These are phyloP conservation scores for Fusarium sp. DNA, from an alignment of 2,329 filamentous ascomycete species.

Conservation along the genomic window DNA sequence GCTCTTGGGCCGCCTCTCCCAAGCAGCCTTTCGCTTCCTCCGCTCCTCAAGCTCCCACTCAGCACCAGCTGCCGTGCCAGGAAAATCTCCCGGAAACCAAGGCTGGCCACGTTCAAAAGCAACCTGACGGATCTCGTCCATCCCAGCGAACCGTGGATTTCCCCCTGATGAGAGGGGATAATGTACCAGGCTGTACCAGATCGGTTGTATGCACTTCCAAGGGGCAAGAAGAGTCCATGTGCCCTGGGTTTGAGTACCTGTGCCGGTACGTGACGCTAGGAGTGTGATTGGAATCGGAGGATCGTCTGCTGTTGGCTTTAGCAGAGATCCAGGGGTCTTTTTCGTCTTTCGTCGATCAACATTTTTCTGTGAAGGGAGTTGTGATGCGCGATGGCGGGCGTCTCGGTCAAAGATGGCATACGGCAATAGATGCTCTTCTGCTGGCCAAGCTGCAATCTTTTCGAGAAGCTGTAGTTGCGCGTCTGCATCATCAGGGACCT, in stretches of 20 bases:
- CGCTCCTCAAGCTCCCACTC: slow-evolving; percentile 75
- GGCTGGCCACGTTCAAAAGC: slow-evolving; percentile 78
- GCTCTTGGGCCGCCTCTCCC: slow-evolving; percentile 80
- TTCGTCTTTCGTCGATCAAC: slow-evolving; percentile 78
- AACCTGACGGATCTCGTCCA: slow-evolving; percentile 81
- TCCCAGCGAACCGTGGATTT: slow-evolving; percentile 81
- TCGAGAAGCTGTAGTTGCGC: slow-evolving; percentile 60
- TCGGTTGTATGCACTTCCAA: slow-evolving; percentile 84
- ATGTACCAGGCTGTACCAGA: slow-evolving; percentile 89
- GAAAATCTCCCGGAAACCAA: slow-evolving; percentile 88
- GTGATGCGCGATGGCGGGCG: slow-evolving; percentile 68
- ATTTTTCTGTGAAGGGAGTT: slow-evolving; percentile 76
- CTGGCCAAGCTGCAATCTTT: slow-evolving; percentile 71
- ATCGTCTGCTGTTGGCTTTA: slow-evolving; percentile 66
- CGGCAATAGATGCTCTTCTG: slow-evolving; percentile 59
- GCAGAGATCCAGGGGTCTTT: slow-evolving; percentile 67
- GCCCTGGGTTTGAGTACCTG: slow-evolving; percentile 63
- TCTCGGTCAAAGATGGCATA: slow-evolving; percentile 72
- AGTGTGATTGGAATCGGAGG: slow-evolving; percentile 80
- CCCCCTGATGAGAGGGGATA: slow-evolving; percentile 80
- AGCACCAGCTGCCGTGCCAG: slow-evolving; percentile 79
- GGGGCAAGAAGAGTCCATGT: slow-evolving; percentile 86
- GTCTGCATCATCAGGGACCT: slow-evolving; percentile 51
- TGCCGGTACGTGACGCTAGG: slow-evolving; percentile 63
- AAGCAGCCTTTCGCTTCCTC: slow-evolving; percentile 76